phyloP scores from a whole-genome alignment of 2,329 filamentous ascomycete genomes.

The Cordyceps cateniannulata region DNA sequence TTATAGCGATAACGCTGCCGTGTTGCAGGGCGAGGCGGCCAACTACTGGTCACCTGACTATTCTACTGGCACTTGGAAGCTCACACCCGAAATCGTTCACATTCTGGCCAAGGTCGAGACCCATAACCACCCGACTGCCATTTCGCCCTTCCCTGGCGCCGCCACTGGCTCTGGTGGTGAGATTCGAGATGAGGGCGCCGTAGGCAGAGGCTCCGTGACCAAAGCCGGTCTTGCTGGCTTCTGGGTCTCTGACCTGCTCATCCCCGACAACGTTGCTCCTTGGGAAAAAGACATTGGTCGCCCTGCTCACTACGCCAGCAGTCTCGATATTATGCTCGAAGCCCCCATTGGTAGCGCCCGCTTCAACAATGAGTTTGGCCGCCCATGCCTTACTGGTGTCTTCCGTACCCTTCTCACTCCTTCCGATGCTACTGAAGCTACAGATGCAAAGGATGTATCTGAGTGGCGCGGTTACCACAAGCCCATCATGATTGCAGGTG shows the following conservation, averaged over 20 bases:
- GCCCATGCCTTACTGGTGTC: conserved; percentile 80
- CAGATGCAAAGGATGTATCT: conserved; percentile 39
- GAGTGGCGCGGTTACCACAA: conserved; percentile 93
- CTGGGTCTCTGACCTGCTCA: conserved; percentile 89
- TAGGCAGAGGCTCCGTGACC: conserved; percentile 84
- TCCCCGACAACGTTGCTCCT: conserved; percentile 73
- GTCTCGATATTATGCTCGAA: conserved; percentile 95
- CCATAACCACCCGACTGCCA: conserved; percentile 94
- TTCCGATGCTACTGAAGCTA: conserved; percentile 32
- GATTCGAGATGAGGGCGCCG: conserved; percentile 90
- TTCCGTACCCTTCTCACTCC: conserved; percentile 83
- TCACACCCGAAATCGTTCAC: conserved; percentile 80
- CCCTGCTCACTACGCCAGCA: conserved; percentile 86
- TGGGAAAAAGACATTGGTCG: conserved; percentile 92
- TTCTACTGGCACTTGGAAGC: conserved; percentile 78
- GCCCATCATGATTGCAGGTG: conserved; percentile 96
- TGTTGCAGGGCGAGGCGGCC: conserved; percentile 42
- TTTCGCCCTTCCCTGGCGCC: conserved; percentile 86
- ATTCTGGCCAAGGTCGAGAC: conserved; percentile 94
- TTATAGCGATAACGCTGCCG: conserved; percentile 97
- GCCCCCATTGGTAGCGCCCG: conserved; percentile 90
- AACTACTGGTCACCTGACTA: conserved; percentile 79
- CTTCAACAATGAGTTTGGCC: conserved; percentile 97
- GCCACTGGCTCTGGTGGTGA: conserved; percentile 94
- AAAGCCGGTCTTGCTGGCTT: conserved; percentile 91